A percentile compares a stretch with the other conserved stretches of the same genome.
These are phyloP conservation scores for Vicia villosa DNA, from an alignment of 306 rosid genomes.

Conservation along the genomic window DNA sequence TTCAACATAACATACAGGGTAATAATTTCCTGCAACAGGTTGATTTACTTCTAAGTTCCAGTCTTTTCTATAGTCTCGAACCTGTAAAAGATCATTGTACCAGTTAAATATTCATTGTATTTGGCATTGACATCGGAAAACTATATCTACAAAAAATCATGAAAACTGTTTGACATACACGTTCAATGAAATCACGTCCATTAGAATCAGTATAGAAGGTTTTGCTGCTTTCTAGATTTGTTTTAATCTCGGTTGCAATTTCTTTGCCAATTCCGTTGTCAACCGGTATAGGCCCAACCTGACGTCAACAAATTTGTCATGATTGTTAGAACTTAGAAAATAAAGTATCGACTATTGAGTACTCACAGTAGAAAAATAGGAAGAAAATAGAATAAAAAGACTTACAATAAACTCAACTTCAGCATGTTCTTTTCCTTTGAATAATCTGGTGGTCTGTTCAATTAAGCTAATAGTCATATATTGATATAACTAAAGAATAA, in stretches of 20 bases:
- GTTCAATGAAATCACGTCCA: conserved; percentile 87
- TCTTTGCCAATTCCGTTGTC: conserved; percentile 86
- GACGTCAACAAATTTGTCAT: conserved; percentile 27
- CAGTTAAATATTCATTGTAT: background rate
- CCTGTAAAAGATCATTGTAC: conserved; percentile 46
- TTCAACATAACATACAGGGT: conserved; percentile 61
- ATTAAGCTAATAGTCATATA: conserved; percentile 29
- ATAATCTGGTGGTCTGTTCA: conserved; percentile 77
- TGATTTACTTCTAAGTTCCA: conserved; percentile 82
- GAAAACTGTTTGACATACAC: conserved; percentile 58
- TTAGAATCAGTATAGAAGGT: conserved; percentile 90
- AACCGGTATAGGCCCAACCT: conserved; percentile 95
- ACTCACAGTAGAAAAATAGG: no score
- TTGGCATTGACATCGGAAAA: no score
- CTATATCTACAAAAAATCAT: background rate
- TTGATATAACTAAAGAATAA: conserved; percentile 20
- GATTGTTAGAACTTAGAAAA: conserved; percentile 19
- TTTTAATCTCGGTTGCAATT: conserved; percentile 65
- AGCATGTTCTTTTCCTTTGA: conserved; percentile 86
- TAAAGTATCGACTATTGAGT: background rate
- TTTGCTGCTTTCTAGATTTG: conserved; percentile 64
- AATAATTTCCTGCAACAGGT: conserved; percentile 94
- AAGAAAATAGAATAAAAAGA: conserved; percentile 9
- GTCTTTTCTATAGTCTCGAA: conserved; percentile 72
- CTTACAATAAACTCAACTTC: conserved; percentile 94